Evolutionary conservation across 2,329 filamentous ascomycete genomes (phyloP).

Genomic region (Diplodia corticola): DNA sequence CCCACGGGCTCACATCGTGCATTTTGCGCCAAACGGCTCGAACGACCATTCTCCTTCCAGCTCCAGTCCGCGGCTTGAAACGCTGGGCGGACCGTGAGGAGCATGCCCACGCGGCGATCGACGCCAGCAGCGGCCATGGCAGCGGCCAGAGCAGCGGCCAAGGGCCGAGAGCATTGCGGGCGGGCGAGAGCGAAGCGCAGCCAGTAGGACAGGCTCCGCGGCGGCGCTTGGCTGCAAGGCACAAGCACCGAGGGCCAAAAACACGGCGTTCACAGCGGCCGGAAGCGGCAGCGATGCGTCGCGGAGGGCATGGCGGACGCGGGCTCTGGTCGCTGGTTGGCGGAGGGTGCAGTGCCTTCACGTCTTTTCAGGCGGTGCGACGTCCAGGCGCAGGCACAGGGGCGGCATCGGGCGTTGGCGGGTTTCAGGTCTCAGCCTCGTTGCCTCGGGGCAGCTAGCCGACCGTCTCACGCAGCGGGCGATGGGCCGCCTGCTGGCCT

Average conservation of each 20-base stretch:
- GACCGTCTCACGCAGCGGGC: conserved; percentile 3
- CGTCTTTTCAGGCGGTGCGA: not conserved
- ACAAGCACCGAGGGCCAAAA: not conserved
- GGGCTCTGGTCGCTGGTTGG: not conserved
- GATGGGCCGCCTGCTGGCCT: not conserved
- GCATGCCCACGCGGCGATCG: not conserved
- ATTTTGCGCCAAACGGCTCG: not conserved
- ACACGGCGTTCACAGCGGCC: not conserved
- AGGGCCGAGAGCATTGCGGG: not conserved
- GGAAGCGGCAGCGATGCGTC: conserved; percentile 8
- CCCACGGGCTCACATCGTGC: conserved; percentile 2
- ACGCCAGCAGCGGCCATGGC: not conserved
- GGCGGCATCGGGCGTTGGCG: not conserved
- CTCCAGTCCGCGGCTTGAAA: conserved; percentile 5
- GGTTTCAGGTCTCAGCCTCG: conserved; percentile 21
- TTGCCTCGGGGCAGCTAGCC: not conserved
- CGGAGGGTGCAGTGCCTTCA: not conserved
- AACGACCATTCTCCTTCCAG: conserved; percentile 1
- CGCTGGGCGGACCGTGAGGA: not conserved
- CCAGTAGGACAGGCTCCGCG: not conserved
- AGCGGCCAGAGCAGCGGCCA: too few relatives aligned
- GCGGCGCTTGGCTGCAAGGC: not conserved
- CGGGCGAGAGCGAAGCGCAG: not conserved
- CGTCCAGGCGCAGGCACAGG: not conserved
- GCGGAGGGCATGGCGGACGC: not conserved